phyloP scores from a whole-genome alignment of 108 stramenopile species.

The Fragilariopsis cylindrus region DNA sequence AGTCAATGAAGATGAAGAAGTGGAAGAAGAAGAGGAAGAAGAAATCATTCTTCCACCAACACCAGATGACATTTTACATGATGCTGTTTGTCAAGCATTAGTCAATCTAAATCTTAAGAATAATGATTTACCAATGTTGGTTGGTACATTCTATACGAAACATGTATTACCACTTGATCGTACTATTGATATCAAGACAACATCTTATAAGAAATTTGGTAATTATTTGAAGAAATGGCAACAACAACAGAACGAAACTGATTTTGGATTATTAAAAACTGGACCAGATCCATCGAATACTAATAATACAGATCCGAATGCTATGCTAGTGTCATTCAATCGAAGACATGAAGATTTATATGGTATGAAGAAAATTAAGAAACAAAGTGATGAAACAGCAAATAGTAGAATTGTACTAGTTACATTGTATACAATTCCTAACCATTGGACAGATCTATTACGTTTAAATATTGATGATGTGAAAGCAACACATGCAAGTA shows the following conservation, averaged over 20 bases:
- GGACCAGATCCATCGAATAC: slow-evolving; percentile 44
- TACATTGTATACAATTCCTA: slow-evolving; percentile 62
- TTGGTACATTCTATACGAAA: slow-evolving; percentile 71
- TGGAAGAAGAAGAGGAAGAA: not conserved
- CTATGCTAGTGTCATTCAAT: slow-evolving; percentile 47
- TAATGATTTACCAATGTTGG: slow-evolving; percentile 63
- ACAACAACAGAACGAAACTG: not conserved
- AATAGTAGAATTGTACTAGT: slow-evolving; percentile 59
- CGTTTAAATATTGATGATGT: slow-evolving; percentile 66
- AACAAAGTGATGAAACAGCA: not conserved
- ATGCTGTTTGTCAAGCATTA: slow-evolving; percentile 51
- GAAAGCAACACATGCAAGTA: slow-evolving; percentile 70
- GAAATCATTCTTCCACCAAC: slow-evolving; percentile 5
- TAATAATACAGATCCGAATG: slow-evolving; percentile 59
- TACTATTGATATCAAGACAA: slow-evolving; percentile 55
- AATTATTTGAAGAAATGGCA: slow-evolving; percentile 65
- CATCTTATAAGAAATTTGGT: slow-evolving; percentile 77
- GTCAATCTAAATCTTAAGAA: slow-evolving; percentile 40
- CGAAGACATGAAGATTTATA: slow-evolving; percentile 50
- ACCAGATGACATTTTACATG: slow-evolving; percentile 47
- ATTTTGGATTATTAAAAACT: slow-evolving; percentile 50
- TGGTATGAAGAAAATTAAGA: slow-evolving; percentile 14
- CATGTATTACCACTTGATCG: slow-evolving; percentile 53
- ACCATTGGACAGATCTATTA: slow-evolving; percentile 46
- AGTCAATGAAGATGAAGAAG: slow-evolving; percentile 11